Percentiles rank a stretch among this genome's conserved stretches.
Conservation (phyloP, 129 eudicot species). For the Flaveria robusta region DNA sequence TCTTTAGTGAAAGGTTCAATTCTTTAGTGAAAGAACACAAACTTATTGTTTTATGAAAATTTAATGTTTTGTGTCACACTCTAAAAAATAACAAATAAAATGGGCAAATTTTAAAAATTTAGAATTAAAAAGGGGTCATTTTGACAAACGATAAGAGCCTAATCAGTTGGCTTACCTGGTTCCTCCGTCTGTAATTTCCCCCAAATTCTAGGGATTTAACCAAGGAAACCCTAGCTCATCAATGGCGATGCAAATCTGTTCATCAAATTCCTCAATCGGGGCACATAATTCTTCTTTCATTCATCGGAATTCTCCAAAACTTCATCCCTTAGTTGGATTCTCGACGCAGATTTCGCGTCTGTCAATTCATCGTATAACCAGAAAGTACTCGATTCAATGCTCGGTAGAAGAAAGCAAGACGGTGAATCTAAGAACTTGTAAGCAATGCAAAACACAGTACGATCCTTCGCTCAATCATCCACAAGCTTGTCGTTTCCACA, state of each 20-base stretch:
- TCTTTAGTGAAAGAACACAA: too few species aligned
- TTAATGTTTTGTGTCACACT: too few species aligned
- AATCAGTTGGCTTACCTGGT: neutral
- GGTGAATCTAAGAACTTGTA: slow-evolving; percentile 65
- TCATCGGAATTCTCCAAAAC: neutral
- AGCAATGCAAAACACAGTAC: slow-evolving; percentile 88
- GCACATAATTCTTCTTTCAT: slow-evolving; percentile 15
- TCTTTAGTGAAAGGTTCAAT: too few species aligned
- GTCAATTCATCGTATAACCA: slow-evolving; percentile 14
- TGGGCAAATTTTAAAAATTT: neutral
- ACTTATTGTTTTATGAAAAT: too few species aligned
- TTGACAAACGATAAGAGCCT: neutral
- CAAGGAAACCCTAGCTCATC: neutral
- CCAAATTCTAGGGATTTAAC: slow-evolving; percentile 30
- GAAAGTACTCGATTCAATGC: slow-evolving; percentile 48
- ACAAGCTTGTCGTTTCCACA: slow-evolving; percentile 87
- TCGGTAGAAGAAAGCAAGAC: slow-evolving; percentile 41
- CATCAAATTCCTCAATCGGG: slow-evolving; percentile 29
- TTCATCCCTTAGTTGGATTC: neutral
- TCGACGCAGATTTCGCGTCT: slow-evolving; percentile 19
- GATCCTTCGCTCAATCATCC: slow-evolving; percentile 79
- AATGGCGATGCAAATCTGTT: slow-evolving; percentile 44
- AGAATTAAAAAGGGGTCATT: neutral
- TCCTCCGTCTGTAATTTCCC: slow-evolving; percentile 17
- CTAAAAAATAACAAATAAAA: too few species aligned